Evolutionary conservation across 148 eudicot species (phyloP).

Genomic region (Cornus kousa): DNA sequence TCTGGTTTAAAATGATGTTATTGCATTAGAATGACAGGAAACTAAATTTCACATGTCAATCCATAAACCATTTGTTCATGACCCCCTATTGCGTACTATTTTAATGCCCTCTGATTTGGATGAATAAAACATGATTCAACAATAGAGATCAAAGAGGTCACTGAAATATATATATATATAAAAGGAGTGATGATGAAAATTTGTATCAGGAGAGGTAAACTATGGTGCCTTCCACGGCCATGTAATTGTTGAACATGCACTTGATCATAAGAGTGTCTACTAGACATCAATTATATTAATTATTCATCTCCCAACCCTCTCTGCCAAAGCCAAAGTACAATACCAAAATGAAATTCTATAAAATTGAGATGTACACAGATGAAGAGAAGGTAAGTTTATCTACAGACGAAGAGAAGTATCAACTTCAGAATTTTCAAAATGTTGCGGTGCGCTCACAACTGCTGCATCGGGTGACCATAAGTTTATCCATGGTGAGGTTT

Average conservation of each 20-base stretch:
- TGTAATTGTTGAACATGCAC: not conserved
- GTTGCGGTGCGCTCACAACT: not conserved
- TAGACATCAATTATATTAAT: not conserved
- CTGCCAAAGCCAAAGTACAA: not conserved
- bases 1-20: too few relatives aligned
- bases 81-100: too few relatives aligned
- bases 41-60: too few relatives aligned
- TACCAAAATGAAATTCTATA: not conserved
- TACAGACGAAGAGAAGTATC: constrained; percentile 26
- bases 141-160: not conserved
- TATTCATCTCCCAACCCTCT: too few relatives aligned
- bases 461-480: not conserved
- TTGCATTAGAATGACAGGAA: too few relatives aligned
- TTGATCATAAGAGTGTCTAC: not conserved
- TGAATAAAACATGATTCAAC: not conserved
- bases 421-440: constrained; percentile 10
- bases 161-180: too few relatives aligned
- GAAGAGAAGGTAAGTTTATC: not conserved
- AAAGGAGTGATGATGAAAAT: not conserved
- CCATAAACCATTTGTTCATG: too few relatives aligned
- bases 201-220: not conserved
- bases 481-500: not conserved
- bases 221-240: not conserved
- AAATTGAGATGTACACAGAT: not conserved
- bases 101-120: too few relatives aligned